These are phyloP conservation scores for Saturnispora serradocipensis DNA, from an alignment of 805 yeast species.

Conservation along the genomic window DNA sequence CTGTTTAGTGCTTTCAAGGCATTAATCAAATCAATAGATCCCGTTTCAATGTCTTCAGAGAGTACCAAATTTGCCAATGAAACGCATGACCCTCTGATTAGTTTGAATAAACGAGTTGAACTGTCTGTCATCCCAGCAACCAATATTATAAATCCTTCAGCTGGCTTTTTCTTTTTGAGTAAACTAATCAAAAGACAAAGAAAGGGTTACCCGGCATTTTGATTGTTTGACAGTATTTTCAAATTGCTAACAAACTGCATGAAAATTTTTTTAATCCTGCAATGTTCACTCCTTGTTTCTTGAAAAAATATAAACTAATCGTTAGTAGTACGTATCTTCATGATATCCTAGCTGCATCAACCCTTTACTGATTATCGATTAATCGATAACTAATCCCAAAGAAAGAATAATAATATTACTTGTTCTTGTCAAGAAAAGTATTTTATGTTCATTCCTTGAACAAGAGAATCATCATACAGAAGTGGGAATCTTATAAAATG, in stretches of 20 bases:
- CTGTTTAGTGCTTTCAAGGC: slow-evolving; percentile 29
- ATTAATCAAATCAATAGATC: slow-evolving; percentile 23
- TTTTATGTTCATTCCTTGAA: not conserved
- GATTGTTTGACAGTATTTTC: not conserved
- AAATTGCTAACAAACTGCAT: not conserved
- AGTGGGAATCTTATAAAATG: not conserved
- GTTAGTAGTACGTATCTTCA: not conserved
- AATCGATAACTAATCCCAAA: not conserved
- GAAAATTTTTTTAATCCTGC: slow-evolving; percentile 1
- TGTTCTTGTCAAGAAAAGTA: not conserved
- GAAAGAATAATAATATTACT: not conserved
- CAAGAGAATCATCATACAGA: not conserved
- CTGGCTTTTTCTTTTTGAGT: not conserved
- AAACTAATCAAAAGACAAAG: not conserved
- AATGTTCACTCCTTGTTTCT: not conserved
- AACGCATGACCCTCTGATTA: slow-evolving; percentile 35
- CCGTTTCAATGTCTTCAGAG: slow-evolving; percentile 29
- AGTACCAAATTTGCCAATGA: slow-evolving; percentile 35
- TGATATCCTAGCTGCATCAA: not conserved
- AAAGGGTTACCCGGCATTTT: slow-evolving; percentile 3
- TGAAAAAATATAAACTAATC: no score
- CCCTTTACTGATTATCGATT: not conserved
- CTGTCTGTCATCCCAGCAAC: not conserved
- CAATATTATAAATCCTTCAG: no score
- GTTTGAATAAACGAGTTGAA: slow-evolving; percentile 14